Conservation (phyloP, 1,139 yeast species). For the Blastobotrys elegans region DNA sequence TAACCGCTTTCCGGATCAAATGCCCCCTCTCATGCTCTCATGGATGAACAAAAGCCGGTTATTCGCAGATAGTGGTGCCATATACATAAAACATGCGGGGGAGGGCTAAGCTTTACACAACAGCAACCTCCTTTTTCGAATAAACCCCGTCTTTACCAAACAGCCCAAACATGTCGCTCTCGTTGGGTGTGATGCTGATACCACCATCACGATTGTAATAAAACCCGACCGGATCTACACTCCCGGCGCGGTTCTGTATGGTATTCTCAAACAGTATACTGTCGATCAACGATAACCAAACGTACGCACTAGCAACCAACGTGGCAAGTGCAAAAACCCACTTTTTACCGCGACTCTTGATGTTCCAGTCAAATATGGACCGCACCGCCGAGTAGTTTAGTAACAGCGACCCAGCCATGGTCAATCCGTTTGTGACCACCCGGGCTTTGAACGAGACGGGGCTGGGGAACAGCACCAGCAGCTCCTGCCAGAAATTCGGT, state of each 20-base stretch:
- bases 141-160: neutral
- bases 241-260: neutral
- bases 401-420: slow-evolving; percentile 1
- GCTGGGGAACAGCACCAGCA: slow-evolving; percentile 1
- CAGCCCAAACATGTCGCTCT: neutral
- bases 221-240: neutral
- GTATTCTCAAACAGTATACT: neutral
- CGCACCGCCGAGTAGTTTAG: slow-evolving; percentile 6
- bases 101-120: neutral
- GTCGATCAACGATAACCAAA: slow-evolving; percentile 4
- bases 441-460: neutral
- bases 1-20: too few relatives aligned
- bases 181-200: too few relatives aligned
- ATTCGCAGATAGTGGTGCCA: too few relatives aligned
- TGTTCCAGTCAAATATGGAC: neutral
- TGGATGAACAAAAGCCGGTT: too few relatives aligned
- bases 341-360: neutral
- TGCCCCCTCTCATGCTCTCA: too few relatives aligned
- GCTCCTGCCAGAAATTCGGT: slow-evolving; percentile 7
- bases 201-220: too few relatives aligned
- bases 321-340: neutral
- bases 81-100: neutral
- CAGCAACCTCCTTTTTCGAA: neutral
- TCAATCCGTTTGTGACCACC: neutral
- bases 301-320: neutral